phyloP scores from a whole-genome alignment of 192 early-diverging fungal species.

The Linnemannia hyalina region DNA sequence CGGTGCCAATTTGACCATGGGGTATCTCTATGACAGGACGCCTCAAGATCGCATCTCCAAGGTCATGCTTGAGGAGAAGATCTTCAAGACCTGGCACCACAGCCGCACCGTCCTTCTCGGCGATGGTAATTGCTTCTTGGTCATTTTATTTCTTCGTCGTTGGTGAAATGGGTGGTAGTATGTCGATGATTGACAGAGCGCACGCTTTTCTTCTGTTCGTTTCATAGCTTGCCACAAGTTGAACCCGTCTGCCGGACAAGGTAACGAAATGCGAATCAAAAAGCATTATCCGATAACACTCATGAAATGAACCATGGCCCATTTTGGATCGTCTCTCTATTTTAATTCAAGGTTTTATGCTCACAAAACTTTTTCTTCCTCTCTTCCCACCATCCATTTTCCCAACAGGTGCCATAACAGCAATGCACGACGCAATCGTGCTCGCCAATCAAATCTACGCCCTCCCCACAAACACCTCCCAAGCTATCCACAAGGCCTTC shows the following conservation, averaged over 20 bases:
- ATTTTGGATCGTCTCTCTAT: not conserved
- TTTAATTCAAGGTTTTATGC: not conserved
- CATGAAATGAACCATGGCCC: too few relatives aligned
- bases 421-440: constrained; percentile 17
- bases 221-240: constrained; percentile 3
- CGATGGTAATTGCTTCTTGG: not conserved
- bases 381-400: not conserved
- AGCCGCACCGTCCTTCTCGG: constrained; percentile 6
- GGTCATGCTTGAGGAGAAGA: constrained; percentile 16
- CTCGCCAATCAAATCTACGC: constrained; percentile 18
- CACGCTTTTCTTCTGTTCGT: not conserved
- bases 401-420: not conserved
- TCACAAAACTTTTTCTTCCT: not conserved
- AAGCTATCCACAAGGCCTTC: not conserved
- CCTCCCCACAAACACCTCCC: not conserved
- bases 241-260: not conserved
- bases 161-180: not conserved
- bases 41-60: constrained; percentile 15
- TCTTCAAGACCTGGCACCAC: constrained; percentile 19
- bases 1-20: not conserved
- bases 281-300: too few relatives aligned
- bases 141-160: not conserved
- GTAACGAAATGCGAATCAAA: not conserved
- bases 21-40: not conserved
- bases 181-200: not conserved